Conservation (phyloP, 495 filamentous ascomycete genomes). For the Hypoxylon rickii region DNA sequence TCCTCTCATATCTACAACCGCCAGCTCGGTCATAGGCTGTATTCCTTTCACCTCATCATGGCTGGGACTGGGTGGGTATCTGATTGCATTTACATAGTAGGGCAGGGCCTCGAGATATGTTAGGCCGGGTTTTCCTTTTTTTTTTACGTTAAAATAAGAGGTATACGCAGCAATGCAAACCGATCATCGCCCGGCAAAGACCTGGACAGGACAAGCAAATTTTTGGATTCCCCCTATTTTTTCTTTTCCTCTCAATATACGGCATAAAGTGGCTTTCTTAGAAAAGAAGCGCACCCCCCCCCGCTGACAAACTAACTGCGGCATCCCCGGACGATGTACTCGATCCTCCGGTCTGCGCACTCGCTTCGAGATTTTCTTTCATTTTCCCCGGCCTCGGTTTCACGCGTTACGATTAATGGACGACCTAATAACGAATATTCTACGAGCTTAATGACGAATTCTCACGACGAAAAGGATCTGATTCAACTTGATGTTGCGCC, state of each 20-base stretch:
- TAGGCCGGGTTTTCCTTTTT: slow-evolving; percentile 45
- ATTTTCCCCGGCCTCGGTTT: slow-evolving; percentile 38
- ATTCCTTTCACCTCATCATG: slow-evolving; percentile 45
- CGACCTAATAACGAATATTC: slow-evolving; percentile 49
- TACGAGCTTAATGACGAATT: slow-evolving; percentile 42
- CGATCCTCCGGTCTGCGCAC: slow-evolving; percentile 29
- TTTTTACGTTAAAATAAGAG: slow-evolving; percentile 44
- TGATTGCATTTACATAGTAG: slow-evolving; percentile 56
- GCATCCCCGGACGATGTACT: slow-evolving; percentile 29
- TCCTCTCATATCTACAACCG: slow-evolving; percentile 45
- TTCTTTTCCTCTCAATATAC: slow-evolving; percentile 35
- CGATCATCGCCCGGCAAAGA: slow-evolving; percentile 46
- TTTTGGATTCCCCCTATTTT: slow-evolving; percentile 26
- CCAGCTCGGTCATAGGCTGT: slow-evolving; percentile 48
- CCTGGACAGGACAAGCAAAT: slow-evolving; percentile 48
- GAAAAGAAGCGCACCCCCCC: slow-evolving; percentile 43
- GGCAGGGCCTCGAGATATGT: slow-evolving; percentile 45
- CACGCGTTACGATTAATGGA: slow-evolving; percentile 52
- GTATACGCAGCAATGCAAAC: slow-evolving; percentile 59
- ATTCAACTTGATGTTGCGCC: slow-evolving; percentile 47
- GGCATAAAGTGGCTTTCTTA: slow-evolving; percentile 50
- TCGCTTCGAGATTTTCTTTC: slow-evolving; percentile 39
- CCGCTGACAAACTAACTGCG: slow-evolving; percentile 27
- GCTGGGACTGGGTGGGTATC: slow-evolving; percentile 52
- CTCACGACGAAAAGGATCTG: slow-evolving; percentile 30